Evolutionary conservation across 306 rosid genomes (phyloP).

Genomic region (Begonia loranthoides): DNA sequence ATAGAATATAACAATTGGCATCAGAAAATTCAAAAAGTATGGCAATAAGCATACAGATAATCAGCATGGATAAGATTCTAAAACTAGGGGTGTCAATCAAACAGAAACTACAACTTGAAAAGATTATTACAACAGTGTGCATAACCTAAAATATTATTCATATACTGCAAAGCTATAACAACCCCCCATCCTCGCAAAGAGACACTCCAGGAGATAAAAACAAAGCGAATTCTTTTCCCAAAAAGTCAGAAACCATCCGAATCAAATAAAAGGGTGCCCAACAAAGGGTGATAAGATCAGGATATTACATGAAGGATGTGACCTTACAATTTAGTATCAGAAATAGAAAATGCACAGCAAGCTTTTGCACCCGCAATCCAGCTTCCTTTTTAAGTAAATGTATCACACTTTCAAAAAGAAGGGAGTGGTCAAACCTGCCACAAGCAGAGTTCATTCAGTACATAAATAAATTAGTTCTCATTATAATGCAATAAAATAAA

Average conservation of each 20-base stretch:
- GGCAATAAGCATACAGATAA: no score
- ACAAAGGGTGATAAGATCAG: no score
- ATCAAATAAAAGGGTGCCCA: not conserved
- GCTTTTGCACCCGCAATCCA: slow-evolving; percentile 47
- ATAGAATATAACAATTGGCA: not conserved
- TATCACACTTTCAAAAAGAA: slow-evolving; percentile 42
- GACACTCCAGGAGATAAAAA: no score
- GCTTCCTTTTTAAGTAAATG: slow-evolving; percentile 61
- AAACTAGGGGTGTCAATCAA: not conserved
- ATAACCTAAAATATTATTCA: no score
- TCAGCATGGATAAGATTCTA: not conserved
- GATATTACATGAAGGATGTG: slow-evolving; percentile 6
- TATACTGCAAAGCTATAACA: no score
- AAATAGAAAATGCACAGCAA: slow-evolving; percentile 50
- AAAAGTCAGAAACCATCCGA: no score
- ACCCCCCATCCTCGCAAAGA: no score
- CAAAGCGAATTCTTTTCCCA: no score
- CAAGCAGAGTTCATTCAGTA: slow-evolving; percentile 7
- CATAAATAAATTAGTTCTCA: slow-evolving; percentile 2
- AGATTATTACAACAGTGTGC: no score
- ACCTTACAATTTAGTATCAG: slow-evolving; percentile 68
- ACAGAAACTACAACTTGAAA: no score
- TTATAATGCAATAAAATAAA: slow-evolving; percentile 2
- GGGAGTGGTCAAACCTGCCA: slow-evolving; percentile 47
- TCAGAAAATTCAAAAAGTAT: no score